Percentiles rank a stretch among this genome's conserved stretches.
phyloP scores from a whole-genome alignment of 306 rosid genomes.

The Quillaja saponaria region DNA sequence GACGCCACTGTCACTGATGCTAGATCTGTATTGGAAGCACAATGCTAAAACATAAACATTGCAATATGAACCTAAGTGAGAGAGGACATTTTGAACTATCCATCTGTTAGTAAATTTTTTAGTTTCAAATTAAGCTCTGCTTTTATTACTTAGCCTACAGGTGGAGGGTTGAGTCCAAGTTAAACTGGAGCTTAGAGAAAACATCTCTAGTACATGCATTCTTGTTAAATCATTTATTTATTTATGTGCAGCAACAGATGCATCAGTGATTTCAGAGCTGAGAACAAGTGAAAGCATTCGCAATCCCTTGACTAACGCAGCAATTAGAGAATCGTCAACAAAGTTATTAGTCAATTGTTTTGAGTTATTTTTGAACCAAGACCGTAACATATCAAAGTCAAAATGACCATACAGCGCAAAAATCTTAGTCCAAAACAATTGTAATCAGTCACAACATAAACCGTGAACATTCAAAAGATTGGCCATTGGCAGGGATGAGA shows the following conservation, averaged over 20 bases:
- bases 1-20: slow-evolving; percentile 89
- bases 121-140: background rate
- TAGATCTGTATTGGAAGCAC: slow-evolving; percentile 62
- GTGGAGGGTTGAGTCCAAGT: background rate
- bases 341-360: slow-evolving; percentile 18
- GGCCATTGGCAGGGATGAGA: no score
- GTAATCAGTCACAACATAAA: no score
- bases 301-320: slow-evolving; percentile 54
- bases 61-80: background rate
- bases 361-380: background rate
- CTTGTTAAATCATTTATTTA: no score
- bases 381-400: background rate
- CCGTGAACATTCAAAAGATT: no score
- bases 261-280: slow-evolving; percentile 91
- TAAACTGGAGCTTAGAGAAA: no score
- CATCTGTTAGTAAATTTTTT: no score
- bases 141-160: background rate
- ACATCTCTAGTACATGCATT: background rate
- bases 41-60: slow-evolving; percentile 20
- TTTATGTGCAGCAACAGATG: slow-evolving; percentile 80
- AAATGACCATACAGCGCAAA: no score
- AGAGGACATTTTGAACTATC: slow-evolving; percentile 5
- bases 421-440: no score
- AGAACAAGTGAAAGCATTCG: slow-evolving; percentile 96
- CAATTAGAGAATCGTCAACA: slow-evolving; percentile 31